phyloP scores from a whole-genome alignment of 495 filamentous ascomycete genomes.

The Xanthoparmelia taractica region DNA sequence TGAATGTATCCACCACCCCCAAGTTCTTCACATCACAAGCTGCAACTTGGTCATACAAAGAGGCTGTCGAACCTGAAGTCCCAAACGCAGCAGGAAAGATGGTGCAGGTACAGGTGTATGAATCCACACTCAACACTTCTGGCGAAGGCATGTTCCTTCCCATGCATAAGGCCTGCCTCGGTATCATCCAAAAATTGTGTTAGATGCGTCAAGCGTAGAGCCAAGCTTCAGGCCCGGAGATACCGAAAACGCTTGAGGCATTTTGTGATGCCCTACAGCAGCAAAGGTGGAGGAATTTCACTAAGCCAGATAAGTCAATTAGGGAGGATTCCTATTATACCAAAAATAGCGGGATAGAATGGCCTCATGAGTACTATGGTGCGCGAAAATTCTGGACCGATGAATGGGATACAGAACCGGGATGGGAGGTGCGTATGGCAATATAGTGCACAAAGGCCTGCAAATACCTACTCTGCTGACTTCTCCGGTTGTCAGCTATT shows the following conservation, averaged over 20 bases:
- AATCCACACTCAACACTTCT: neutral
- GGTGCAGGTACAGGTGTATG: neutral
- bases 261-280: conserved; percentile 9
- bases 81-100: neutral
- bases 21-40: neutral
- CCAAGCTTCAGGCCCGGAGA: neutral
- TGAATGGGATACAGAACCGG: conserved; percentile 8
- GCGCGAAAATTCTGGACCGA: conserved; percentile 11
- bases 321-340: conserved; percentile 5
- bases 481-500: neutral
- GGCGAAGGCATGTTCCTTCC: conserved; percentile 5
- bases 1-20: neutral
- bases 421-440: conserved; percentile 10
- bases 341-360: conserved; percentile 5
- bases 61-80: neutral
- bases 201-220: conserved; percentile 5
- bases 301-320: neutral
- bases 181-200: neutral
- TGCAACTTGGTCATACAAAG: neutral
- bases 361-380: conserved; percentile 9
- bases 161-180: conserved; percentile 10
- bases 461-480: neutral
- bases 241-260: conserved; percentile 1
- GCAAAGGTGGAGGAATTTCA: neutral
- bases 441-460: neutral